Base-by-base conservation (phyloP, 768 basidiomycete genomes). In the Leccinum boreale region DNA sequence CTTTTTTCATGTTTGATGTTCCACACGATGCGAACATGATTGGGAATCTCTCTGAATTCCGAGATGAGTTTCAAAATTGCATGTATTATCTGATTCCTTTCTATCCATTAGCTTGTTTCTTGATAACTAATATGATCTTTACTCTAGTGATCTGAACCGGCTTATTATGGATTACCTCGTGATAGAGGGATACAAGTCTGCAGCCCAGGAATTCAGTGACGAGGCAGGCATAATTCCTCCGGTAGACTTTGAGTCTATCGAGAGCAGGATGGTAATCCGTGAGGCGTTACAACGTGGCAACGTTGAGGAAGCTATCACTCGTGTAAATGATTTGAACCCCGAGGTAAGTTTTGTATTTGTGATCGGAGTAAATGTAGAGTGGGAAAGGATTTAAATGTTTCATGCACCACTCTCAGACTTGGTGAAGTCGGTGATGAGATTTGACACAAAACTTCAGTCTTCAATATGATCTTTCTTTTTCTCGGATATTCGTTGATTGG, bases 31-130 rank as follows among this genome's bases (percentile, higher is more conserved):
- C 90, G 73, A 77, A 81, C 73, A 78, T 70, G 73, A 87, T 80
- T 98, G 95, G 96, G 96, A 99, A 98, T 98, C 96, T 98, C 96
- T 94, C 96, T 88, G 94, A 92, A 74, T 73, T 70, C 53, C 62
- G 78, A 85, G 89, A 87, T 79, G 86, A 89, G 80, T 26, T 51
- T 65, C 67, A 75, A 82, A 80, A 80, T 84, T 86, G 86, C 85
- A 91, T 91, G 85, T 87, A 89, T 89, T 90, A 90, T 88, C 93
- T 92, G 90, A 92, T 64, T 64, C 36, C 56, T 49, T 24, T 23
- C 67, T 71, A 67, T 71, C 67, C 74, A 55, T 57, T 14, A 5
- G 19, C 35, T 31, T 19, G 12, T 62, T 64, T 65, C 67, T 36
- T 56, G 47, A 42, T 46, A 51, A 24, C 58, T 70, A 56, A 66